Base-by-base conservation (phyloP, 2,329 filamentous ascomycete species). In the Lecanoromycetidae sp. region DNA sequence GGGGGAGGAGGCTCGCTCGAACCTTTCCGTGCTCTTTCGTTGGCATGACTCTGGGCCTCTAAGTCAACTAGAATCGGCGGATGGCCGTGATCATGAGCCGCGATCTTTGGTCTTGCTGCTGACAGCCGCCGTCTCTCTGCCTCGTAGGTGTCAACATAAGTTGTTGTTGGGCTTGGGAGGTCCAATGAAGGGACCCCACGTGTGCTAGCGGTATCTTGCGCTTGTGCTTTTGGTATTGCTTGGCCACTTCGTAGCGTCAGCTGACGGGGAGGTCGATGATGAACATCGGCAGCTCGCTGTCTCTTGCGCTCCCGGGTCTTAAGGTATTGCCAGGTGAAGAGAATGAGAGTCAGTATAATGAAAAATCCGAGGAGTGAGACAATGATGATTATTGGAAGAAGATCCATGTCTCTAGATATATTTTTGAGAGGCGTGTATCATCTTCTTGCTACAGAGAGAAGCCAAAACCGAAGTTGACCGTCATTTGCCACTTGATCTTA, bases 371-470 rank as follows among this genome's bases (percentile, higher is more conserved):
- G 36, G 13, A 54, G 46, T 5, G 52, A 49, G n/a, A 52, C 42
- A 12, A 54, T 48, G 19, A 54, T 52, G 29, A 54, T 52, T 25
- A 51, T 54, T 27, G 52, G 52, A 19, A 54, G 30, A 12, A 54
- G 44, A 9, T 52, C 46, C 52, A 54, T 54, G n/a, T 20, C 25
- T 7, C 20, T 36, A 20, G 43, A 38, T 30, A 17, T 10, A 10
- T n/a, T 32, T 17, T 39, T 23, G 12, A 25, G 44, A 19, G 25
- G 17, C 13, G 6, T 23, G 8, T 10, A 23, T n/a, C 20, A 10
- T 37, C n/a, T 20, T 36, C 42, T n/a, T 43, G 10, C 8, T 32
- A 23, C 12, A 9, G 15, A 7, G 29, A 15, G 9, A 13, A 23
- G 5, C 15, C 9, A 9, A 20, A 15, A 10, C 25, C 8, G 19